These are phyloP conservation scores for Russula lepida DNA, from an alignment of 768 basidiomycete species.

Conservation along the genomic window DNA sequence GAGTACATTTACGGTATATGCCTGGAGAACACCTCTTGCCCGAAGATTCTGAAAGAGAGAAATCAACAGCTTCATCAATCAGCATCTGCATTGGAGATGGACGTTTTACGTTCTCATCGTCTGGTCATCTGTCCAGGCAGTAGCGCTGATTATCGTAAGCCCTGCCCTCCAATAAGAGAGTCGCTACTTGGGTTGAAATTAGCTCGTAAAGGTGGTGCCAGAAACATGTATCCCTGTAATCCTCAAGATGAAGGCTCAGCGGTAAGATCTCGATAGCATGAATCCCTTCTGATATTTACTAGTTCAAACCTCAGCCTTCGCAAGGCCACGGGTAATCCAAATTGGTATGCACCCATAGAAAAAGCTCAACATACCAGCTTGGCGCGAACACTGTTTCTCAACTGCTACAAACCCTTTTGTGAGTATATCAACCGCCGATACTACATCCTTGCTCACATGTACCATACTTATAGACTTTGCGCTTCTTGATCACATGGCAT, in stretches of 20 bases:
- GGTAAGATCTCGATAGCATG: conserved; percentile 28
- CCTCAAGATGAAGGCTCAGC: conserved; percentile 48
- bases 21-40: neutral
- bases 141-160: conserved; percentile 45
- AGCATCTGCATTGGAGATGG: conserved; percentile 66
- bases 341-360: conserved; percentile 57
- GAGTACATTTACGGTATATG: conserved; percentile 19
- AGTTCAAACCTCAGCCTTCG: conserved; percentile 37
- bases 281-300: neutral
- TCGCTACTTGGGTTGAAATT: neutral
- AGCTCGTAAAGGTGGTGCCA: conserved; percentile 44
- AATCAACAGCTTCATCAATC: conserved; percentile 4
- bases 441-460: neutral
- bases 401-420: conserved; percentile 70
- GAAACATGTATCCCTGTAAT: conserved; percentile 66
- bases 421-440: conserved; percentile 24
- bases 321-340: conserved; percentile 42
- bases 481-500: conserved; percentile 64
- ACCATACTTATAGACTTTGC: conserved; percentile 45
- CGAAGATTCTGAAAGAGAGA: neutral
- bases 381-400: conserved; percentile 40
- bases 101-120: conserved; percentile 64
- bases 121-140: conserved; percentile 53
- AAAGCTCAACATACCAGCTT: conserved; percentile 35
- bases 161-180: neutral